Percentiles rank a stretch among this genome's conserved stretches.
phyloP scores from a whole-genome alignment of 1,284 basidiomycete genomes.

The Trichosporon ovoides region DNA sequence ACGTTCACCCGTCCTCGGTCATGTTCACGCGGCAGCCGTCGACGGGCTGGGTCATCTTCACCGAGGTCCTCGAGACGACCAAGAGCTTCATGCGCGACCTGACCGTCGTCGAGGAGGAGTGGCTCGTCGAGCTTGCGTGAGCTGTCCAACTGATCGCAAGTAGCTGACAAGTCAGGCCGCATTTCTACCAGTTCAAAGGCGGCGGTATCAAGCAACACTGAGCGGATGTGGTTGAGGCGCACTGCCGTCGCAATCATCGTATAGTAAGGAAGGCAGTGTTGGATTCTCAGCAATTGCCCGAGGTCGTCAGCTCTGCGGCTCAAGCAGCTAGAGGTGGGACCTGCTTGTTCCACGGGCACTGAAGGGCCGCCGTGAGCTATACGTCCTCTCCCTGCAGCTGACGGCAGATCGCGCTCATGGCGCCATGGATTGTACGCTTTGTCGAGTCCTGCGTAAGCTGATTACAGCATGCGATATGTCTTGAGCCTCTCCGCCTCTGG shows the following conservation, averaged over 20 bases:
- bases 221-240: not conserved
- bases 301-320: too few relatives aligned
- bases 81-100: conserved; percentile 63
- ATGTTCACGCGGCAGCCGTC: conserved; percentile 86
- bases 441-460: not conserved
- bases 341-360: too few relatives aligned
- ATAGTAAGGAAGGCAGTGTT: too few relatives aligned
- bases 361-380: too few relatives aligned
- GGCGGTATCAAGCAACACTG: conserved; percentile 41
- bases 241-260: too few relatives aligned
- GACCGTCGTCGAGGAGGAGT: conserved; percentile 54
- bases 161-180: conserved; percentile 30
- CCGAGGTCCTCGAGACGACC: conserved; percentile 93
- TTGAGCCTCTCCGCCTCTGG: too few relatives aligned
- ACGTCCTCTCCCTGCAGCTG: too few relatives aligned
- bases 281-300: too few relatives aligned
- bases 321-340: too few relatives aligned
- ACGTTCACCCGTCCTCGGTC: conserved; percentile 90
- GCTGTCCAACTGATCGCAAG: conserved; percentile 10
- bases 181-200: conserved; percentile 46
- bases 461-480: too few relatives aligned
- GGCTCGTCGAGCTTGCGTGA: conserved; percentile 53
- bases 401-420: too few relatives aligned
- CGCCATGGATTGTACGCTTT: too few relatives aligned
- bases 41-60: conserved; percentile 88